Base-by-base conservation (phyloP, 2,329 filamentous ascomycete species). In the Bipolaris bicolor region DNA sequence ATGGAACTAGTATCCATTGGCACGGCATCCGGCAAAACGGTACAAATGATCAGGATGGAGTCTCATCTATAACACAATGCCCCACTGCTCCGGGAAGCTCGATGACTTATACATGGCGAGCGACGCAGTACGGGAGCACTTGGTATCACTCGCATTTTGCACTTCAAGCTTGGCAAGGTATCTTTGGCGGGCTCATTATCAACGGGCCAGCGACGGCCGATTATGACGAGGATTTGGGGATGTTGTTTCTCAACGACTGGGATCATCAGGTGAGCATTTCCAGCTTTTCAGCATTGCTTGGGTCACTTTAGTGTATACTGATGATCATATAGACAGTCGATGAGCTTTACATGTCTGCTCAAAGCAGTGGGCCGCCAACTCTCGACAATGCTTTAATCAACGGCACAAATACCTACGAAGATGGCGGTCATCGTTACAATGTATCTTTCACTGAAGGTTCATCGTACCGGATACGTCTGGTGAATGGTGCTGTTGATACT, bases 351-450 rank as follows among this genome's bases (percentile, higher is more conserved):
- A 55, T 63, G 18, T 24, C 26, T 9, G 73, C 73, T 10, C 55
- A 74, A 37, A 60, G 59, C 20, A 60, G 51, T 7, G 68, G 69
- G 2, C 75, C 77, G 3, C 75, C 68, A 9, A 74, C 67, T 3
- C 63, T 80, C 10, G 77, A 79, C 62, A 80, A 75, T 47, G 77
- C 74, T 50, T 65, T 80, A 5, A 80, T 81, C 68, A 81, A 81
- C 61, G 78, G 78, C 20, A 76, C 72, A 57, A 80, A 80, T 59
- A 71, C 73, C 0, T 79, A 71, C 61, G 65, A 67, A 3, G 65
- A 70, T 41, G 68, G 64, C 11, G 67, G 70, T 3, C 64, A 57
- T 20, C 72, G 74, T 34, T 80, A 76, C 66, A 73, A 76, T 39
- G 57, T 55, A 0, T 58, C 63, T 3, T 81, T 81, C 59, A 62